Conservation (phyloP, 495 filamentous ascomycete genomes). For the Umbilicaria muhlenbergii region DNA sequence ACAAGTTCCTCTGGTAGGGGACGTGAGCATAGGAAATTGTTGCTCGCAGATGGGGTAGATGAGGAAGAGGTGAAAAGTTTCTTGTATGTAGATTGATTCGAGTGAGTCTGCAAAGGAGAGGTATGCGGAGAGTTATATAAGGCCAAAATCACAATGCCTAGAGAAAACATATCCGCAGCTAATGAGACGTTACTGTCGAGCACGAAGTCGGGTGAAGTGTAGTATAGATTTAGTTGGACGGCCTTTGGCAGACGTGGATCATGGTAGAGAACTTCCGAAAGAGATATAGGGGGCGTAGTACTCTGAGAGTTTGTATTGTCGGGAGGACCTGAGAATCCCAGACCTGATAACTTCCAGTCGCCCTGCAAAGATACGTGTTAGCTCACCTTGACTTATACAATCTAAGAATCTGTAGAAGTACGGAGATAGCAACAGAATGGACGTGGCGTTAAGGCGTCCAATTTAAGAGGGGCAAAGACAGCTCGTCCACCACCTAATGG, state of each 20-base stretch:
- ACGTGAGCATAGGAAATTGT: conserved; percentile 69
- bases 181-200: conserved; percentile 70
- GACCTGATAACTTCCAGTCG: conserved; percentile 93
- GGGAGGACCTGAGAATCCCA: conserved; percentile 73
- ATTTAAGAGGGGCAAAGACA: no score
- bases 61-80: conserved; percentile 62
- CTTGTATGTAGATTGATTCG: conserved; percentile 65
- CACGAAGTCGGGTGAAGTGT: conserved; percentile 83
- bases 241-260: conserved; percentile 69
- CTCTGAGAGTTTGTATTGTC: conserved; percentile 51
- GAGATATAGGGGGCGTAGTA: conserved; percentile 55
- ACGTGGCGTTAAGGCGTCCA: no score
- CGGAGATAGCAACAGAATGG: no score
- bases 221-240: conserved; percentile 85
- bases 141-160: conserved; percentile 76
- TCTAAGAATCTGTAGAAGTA: no score
- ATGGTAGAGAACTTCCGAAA: conserved; percentile 70
- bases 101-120: conserved; percentile 70
- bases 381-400: no score
- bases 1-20: conserved; percentile 66
- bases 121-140: conserved; percentile 86
- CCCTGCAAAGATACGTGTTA: conserved; percentile 32
- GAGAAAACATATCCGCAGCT: conserved; percentile 78
- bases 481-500: no score
- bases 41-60: conserved; percentile 56